Conservation (phyloP, 441 rosid genomes). For the Arabidopsis hybrid region DNA sequence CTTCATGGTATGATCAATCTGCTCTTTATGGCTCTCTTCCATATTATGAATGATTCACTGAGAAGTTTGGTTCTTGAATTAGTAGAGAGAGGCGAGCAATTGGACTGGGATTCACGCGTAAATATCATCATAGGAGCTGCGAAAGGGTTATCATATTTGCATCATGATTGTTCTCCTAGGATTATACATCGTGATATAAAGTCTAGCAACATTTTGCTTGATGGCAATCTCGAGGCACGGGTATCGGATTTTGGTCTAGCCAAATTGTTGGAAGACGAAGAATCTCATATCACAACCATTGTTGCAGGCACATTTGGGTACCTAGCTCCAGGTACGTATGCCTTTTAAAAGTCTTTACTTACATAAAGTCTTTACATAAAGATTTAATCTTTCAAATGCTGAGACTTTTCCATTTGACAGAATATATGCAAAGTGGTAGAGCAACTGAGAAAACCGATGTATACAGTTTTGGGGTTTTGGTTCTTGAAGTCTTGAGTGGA, state of each 20-base stretch:
- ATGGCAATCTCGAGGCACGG: constrained; percentile 96
- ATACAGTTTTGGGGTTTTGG: constrained; percentile 93
- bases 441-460: constrained; percentile 99
- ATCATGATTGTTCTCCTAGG: constrained; percentile 98
- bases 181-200: constrained; percentile 99
- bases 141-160: constrained; percentile 95
- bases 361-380: background rate
- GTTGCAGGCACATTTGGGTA: constrained; percentile 99
- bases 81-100: constrained; percentile 86
- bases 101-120: constrained; percentile 97
- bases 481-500: constrained; percentile 96
- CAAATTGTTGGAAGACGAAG: constrained; percentile 92
- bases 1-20: constrained; percentile 79
- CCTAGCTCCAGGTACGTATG: constrained; percentile 87
- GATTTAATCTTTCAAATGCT: constrained; percentile 3
- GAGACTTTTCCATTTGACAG: constrained; percentile 41
- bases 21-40: constrained; percentile 5
- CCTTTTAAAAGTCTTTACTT: background rate
- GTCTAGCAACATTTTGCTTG: constrained; percentile 96
- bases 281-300: constrained; percentile 97
- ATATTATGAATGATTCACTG: constrained; percentile 27
- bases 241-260: constrained; percentile 99
- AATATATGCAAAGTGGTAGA: constrained; percentile 98
- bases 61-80: constrained; percentile 27
- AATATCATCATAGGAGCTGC: constrained; percentile 96